Evolutionary conservation across 2,329 filamentous ascomycete genomes (phyloP).

Genomic region (Neonectria ditissima): DNA sequence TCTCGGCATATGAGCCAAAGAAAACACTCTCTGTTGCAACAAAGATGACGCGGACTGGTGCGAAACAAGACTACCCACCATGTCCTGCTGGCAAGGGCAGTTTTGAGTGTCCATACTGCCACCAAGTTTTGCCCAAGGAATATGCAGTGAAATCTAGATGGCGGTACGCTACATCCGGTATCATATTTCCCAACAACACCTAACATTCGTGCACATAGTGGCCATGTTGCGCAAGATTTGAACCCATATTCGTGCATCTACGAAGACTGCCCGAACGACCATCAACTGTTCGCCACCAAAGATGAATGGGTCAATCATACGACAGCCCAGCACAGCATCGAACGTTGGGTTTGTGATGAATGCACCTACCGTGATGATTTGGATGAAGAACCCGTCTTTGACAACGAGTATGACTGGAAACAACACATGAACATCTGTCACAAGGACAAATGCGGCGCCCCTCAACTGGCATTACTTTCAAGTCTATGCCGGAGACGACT

Average conservation of each 20-base stretch:
- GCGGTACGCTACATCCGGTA: not conserved
- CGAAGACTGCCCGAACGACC: not conserved
- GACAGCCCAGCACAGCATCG: not conserved
- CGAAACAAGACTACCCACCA: conserved; percentile 14
- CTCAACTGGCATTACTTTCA: not conserved
- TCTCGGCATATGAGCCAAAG: not conserved
- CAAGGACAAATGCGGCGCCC: not conserved
- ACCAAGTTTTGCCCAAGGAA: not conserved
- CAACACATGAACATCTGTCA: not conserved
- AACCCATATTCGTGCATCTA: conserved; percentile 3
- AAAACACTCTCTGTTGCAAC: conserved; percentile 4
- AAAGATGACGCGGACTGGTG: conserved; percentile 16
- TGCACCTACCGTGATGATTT: conserved; percentile 10
- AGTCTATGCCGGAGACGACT: not conserved
- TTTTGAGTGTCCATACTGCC: conserved; percentile 15
- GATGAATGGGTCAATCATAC: conserved; percentile 2
- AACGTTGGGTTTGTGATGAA: conserved; percentile 20
- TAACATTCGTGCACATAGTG: not conserved
- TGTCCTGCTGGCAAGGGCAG: conserved; percentile 5
- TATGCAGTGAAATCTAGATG: not conserved
- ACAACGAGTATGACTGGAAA: not conserved
- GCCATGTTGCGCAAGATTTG: conserved; percentile 8
- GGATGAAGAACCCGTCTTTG: conserved; percentile 7
- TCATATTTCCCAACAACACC: not conserved
- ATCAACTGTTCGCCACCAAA: not conserved